Conservation (phyloP, 371 early-diverging fungal species). For the Coemansia sp. region DNA sequence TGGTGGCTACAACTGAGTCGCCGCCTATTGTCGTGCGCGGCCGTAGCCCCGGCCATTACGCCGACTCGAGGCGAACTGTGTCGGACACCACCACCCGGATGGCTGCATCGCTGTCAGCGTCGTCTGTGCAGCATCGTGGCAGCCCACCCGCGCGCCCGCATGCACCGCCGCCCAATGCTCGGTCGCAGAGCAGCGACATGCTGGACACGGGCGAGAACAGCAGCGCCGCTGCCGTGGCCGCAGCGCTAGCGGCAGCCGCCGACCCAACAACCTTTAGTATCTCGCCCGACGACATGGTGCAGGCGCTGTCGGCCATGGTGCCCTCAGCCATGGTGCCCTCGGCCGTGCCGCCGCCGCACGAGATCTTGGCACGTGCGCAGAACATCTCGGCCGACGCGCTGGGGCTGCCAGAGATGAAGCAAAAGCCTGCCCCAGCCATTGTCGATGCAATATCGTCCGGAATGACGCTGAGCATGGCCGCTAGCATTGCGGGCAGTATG, state of each 20-base stretch:
- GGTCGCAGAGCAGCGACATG: background rate
- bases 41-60: slow-evolving; percentile 91
- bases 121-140: background rate
- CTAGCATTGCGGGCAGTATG: background rate
- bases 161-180: background rate
- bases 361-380: slow-evolving; percentile 14
- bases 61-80: slow-evolving; percentile 48
- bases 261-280: slow-evolving; percentile 20
- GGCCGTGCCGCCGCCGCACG: slow-evolving; percentile 12
- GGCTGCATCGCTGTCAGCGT: background rate
- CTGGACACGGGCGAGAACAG: background rate
- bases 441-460: background rate
- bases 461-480: background rate
- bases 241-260: slow-evolving; percentile 11
- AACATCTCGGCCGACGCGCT: background rate
- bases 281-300: slow-evolving; percentile 17
- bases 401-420: background rate
- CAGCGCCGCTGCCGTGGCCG: background rate
- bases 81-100: background rate
- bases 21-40: slow-evolving; percentile 90
- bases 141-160: background rate
- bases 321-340: background rate
- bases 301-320: slow-evolving; percentile 21
- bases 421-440: background rate
- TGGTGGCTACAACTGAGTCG: slow-evolving; percentile 72